Evolutionary conservation across 306 rosid genomes (phyloP), one percentile per base, ranked within the genome.

Genomic region (Gastrolobium bilobum): DNA sequence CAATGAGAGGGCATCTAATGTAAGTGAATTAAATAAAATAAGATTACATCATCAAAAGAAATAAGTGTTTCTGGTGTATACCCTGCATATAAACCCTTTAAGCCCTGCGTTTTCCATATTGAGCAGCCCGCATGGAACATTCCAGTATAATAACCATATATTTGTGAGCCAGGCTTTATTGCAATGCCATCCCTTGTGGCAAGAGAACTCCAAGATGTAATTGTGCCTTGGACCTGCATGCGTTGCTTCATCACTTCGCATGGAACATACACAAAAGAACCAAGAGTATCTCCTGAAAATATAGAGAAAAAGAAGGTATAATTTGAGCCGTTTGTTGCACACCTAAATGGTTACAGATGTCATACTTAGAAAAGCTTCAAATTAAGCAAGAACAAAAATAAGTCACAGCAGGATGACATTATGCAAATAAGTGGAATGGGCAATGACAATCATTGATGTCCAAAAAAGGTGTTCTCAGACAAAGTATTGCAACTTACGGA

Each of bases 171-270:
- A 71, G 91, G 89, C 73, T 86, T 91, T 78, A 80, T 50, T 14
- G 88, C 74, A 52, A 87, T 39, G 69, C 80, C 83, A 58, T 87
- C 81, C 56, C 86, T 91, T 88, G 86, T 61, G 31, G 79, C 40
- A 56, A 73, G 53, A 29, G 95, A 87, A 80, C 83, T 86, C 98
- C 98, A 91, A 71, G 97, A 91, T 48, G 85, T 30, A 79, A 66
- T 42, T 77, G 97, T 89, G 82, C 98, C 97, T 86, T 93, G 98
- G 80, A 93, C 87, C 84, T 93, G 98, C 98, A 93, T 93, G 14
- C 97, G 97, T 67, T 87, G 95, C 87, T 93, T 91, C 77, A 93
- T 93, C 75, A 93, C 98, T 86, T 91, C 98, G 50, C 97, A 93
- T 38, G 98, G 98, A 93, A 93, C 98, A 84, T 91, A 93, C 47